Percentiles rank a stretch among this genome's conserved stretches.
These are phyloP conservation scores for Zoysia japonica DNA, from an alignment of 176 grass and related monocot genomes.

Conservation along the genomic window DNA sequence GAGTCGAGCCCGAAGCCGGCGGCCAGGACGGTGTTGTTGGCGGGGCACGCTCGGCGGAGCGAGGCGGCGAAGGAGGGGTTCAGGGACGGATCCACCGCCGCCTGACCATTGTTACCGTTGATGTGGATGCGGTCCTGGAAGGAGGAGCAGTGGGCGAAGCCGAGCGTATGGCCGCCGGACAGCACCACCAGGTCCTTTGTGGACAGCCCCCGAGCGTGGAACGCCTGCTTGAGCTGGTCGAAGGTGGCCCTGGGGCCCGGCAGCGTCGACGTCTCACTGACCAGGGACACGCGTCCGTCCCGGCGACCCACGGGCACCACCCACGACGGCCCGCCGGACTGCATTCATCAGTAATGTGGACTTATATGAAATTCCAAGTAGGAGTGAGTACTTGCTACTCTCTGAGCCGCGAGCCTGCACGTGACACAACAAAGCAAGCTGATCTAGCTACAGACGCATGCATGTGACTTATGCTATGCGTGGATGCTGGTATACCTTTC, in stretches of 20 bases:
- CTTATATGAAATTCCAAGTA: too few relatives aligned
- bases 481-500: too few relatives aligned
- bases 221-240: conserved; percentile 77
- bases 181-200: conserved; percentile 72
- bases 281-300: conserved; percentile 70
- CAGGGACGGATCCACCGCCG: conserved; percentile 44
- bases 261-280: conserved; percentile 62
- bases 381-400: too few relatives aligned
- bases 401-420: too few relatives aligned
- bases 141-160: conserved; percentile 91
- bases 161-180: conserved; percentile 84
- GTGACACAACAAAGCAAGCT: too few relatives aligned
- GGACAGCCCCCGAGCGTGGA: conserved; percentile 75
- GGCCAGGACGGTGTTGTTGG: conserved; percentile 55
- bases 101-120: too few relatives aligned
- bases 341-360: neutral
- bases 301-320: conserved; percentile 61
- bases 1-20: conserved; percentile 71
- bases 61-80: conserved; percentile 67
- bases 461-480: neutral
- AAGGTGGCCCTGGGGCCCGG: conserved; percentile 68
- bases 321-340: conserved; percentile 83
- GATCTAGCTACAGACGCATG: neutral
- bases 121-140: conserved; percentile 73
- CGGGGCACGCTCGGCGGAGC: conserved; percentile 61